Conservation (phyloP, 2,329 filamentous ascomycete species). For the Didymella sp. region DNA sequence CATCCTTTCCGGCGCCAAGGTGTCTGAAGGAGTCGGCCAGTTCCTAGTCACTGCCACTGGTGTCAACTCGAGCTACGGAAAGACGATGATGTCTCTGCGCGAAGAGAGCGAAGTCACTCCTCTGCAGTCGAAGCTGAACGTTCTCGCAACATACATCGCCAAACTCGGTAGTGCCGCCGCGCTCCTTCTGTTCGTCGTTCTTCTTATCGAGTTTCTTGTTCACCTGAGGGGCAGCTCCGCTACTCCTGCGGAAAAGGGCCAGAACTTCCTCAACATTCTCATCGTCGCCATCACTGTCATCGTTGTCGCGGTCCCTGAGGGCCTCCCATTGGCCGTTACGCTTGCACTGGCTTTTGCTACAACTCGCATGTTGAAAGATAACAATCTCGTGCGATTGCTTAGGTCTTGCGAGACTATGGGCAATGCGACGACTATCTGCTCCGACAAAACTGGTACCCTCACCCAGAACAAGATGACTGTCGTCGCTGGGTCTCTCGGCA, state of each 20-base stretch:
- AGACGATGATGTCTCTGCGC: slow-evolving; percentile 78
- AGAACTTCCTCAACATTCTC: slow-evolving; percentile 69
- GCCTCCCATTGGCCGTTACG: slow-evolving; percentile 71
- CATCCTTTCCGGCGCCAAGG: slow-evolving; percentile 85
- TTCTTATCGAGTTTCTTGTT: slow-evolving; percentile 85
- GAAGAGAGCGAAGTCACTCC: slow-evolving; percentile 81
- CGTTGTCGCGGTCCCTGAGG: slow-evolving; percentile 73
- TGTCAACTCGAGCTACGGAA: slow-evolving; percentile 76
- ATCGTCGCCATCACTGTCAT: slow-evolving; percentile 71
- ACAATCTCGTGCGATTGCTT: slow-evolving; percentile 72
- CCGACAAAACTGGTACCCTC: slow-evolving; percentile 61
- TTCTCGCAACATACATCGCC: slow-evolving; percentile 80
- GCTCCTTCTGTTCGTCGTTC: slow-evolving; percentile 79
- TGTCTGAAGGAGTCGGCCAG: slow-evolving; percentile 76
- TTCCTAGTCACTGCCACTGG: slow-evolving; percentile 79
- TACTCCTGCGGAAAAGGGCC: slow-evolving; percentile 75
- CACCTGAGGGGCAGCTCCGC: slow-evolving; percentile 62
- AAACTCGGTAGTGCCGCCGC: slow-evolving; percentile 79
- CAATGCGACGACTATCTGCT: slow-evolving; percentile 77
- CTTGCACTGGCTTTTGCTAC: slow-evolving; percentile 72
- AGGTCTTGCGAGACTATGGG: slow-evolving; percentile 75
- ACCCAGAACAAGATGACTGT: slow-evolving; percentile 63
- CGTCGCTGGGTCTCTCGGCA: slow-evolving; percentile 73
- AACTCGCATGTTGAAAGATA: slow-evolving; percentile 71
- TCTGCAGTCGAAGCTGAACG: slow-evolving; percentile 77